A percentile compares a stretch with the other conserved stretches of the same genome.
Evolutionary conservation across 2,329 filamentous ascomycete genomes (phyloP).

Genomic region (Allantophomopsis lycopodina): DNA sequence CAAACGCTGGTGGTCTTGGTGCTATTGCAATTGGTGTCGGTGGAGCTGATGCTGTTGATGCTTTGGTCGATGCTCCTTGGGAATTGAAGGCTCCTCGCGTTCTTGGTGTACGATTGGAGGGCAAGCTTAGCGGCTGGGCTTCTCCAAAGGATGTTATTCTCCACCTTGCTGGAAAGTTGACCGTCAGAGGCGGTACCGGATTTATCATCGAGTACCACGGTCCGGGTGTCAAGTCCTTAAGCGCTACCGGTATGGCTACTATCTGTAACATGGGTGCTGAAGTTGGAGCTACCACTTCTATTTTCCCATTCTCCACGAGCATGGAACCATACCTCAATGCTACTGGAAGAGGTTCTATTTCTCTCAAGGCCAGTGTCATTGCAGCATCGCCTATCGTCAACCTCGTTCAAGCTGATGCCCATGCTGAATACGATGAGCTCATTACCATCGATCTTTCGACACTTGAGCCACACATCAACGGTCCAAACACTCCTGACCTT

Average conservation of each 20-base stretch:
- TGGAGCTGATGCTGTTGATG: constrained; percentile 93
- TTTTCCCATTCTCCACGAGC: constrained; percentile 79
- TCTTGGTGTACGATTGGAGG: constrained; percentile 72
- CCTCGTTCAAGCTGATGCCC: constrained; percentile 63
- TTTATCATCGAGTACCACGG: constrained; percentile 93
- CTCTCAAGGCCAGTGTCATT: constrained; percentile 16
- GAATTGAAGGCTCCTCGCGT: constrained; percentile 92
- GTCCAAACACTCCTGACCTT: constrained; percentile 90
- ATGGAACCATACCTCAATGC: constrained; percentile 78
- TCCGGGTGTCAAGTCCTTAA: constrained; percentile 76
- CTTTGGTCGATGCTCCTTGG: constrained; percentile 91
- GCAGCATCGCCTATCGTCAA: constrained; percentile 30
- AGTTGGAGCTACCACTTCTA: constrained; percentile 67
- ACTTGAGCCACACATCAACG: constrained; percentile 93
- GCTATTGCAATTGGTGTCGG: constrained; percentile 95
- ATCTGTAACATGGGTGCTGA: constrained; percentile 74
- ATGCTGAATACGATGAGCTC: constrained; percentile 78
- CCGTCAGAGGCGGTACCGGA: constrained; percentile 86
- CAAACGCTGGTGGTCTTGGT: constrained; percentile 88
- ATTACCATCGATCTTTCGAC: constrained; percentile 83
- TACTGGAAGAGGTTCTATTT: constrained; percentile 51
- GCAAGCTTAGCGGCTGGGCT: constrained; percentile 78
- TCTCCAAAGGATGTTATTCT: constrained; percentile 94
- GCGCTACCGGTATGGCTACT: constrained; percentile 87
- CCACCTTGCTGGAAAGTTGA: constrained; percentile 75